phyloP scores from a whole-genome alignment of 768 basidiomycete species.

The Boletales sp. region DNA sequence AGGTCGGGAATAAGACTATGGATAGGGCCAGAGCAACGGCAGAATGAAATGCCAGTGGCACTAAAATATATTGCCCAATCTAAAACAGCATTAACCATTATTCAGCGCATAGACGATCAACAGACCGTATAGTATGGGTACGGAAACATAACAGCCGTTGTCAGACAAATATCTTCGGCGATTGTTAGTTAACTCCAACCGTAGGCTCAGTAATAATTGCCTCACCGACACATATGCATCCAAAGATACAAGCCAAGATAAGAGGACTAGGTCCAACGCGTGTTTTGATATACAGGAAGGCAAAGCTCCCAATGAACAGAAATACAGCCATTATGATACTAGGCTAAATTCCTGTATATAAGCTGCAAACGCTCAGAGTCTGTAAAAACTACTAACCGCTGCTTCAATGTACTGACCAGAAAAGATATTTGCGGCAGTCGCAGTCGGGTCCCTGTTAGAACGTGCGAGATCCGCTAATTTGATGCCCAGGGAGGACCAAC shows the following conservation, averaged over 20 bases:
- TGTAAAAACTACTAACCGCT: slow-evolving; percentile 24
- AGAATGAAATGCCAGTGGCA: slow-evolving; percentile 60
- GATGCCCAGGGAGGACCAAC: slow-evolving; percentile 67
- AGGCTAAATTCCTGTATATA: slow-evolving; percentile 36
- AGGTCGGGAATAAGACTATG: slow-evolving; percentile 57
- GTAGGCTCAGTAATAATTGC: background rate
- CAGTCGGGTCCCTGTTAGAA: slow-evolving; percentile 36
- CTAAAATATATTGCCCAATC: slow-evolving; percentile 48
- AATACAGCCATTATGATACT: slow-evolving; percentile 58
- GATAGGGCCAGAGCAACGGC: slow-evolving; percentile 51
- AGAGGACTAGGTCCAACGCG: slow-evolving; percentile 63
- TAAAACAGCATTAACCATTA: slow-evolving; percentile 17
- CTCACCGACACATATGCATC: slow-evolving; percentile 57
- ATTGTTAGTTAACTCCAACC: too few relatives aligned
- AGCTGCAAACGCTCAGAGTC: background rate
- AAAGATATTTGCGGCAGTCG: slow-evolving; percentile 37
- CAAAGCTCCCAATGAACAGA: slow-evolving; percentile 54
- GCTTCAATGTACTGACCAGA: slow-evolving; percentile 57
- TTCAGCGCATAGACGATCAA: background rate
- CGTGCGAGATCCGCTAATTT: slow-evolving; percentile 59
- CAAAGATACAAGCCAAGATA: slow-evolving; percentile 51
- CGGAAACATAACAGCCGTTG: slow-evolving; percentile 58
- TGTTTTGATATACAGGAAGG: slow-evolving; percentile 59
- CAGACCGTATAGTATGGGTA: slow-evolving; percentile 57
- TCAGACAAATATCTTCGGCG: slow-evolving; percentile 51